phyloP scores from a whole-genome alignment of 257 asterid species.

The Ballota nigra region DNA sequence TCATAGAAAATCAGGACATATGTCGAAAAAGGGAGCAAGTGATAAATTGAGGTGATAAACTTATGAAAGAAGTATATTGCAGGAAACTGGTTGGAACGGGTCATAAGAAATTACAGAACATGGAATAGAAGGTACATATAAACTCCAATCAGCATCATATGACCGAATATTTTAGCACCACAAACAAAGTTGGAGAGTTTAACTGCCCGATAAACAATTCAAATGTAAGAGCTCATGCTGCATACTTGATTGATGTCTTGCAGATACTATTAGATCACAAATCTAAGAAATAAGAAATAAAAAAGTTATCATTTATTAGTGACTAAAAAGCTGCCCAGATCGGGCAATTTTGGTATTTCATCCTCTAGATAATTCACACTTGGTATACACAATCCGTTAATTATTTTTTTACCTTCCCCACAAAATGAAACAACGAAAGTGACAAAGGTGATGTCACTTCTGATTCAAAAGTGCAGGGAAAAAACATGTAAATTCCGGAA shows the following conservation, averaged over 20 bases:
- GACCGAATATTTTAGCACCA: not conserved
- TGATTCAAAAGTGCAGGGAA: no score
- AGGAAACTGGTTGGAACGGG: not conserved
- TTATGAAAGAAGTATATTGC: slow-evolving; percentile 4
- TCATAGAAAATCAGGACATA: not conserved
- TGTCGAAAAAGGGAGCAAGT: not conserved
- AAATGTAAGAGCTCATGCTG: not conserved
- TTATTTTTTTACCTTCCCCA: no score
- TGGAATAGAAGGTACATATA: not conserved
- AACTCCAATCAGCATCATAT: not conserved
- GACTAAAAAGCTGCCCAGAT: not conserved
- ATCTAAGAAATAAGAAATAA: not conserved
- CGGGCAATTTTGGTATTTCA: no score
- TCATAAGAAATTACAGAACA: not conserved
- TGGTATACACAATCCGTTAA: no score
- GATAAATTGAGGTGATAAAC: not conserved
- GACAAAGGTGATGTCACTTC: no score
- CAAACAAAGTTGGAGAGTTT: not conserved
- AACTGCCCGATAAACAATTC: not conserved
- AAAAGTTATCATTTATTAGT: not conserved
- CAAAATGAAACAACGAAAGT: no score
- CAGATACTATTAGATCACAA: not conserved
- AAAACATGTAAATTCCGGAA: no score
- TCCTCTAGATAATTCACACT: no score
- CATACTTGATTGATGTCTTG: not conserved